Evolutionary conservation across 768 basidiomycete species (phyloP).

Genomic region (Nevesoporus exiguus): DNA sequence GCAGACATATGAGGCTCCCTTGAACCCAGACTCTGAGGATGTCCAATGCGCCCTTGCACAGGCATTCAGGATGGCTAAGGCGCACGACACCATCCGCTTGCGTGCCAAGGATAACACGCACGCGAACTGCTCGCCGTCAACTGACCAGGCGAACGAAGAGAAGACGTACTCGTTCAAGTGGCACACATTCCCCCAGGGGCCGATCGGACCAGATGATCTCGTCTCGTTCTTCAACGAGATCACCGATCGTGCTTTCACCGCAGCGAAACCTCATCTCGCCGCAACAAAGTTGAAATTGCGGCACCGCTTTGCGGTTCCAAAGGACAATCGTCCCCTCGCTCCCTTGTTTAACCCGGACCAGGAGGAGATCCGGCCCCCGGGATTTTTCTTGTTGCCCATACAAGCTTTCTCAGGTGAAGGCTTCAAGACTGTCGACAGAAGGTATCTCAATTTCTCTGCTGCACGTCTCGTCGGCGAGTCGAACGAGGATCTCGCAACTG

Average conservation of each 20-base stretch:
- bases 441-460: not conserved
- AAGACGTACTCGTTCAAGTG: not conserved
- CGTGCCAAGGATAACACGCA: not conserved
- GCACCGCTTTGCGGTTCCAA: not conserved
- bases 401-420: slow-evolving; percentile 6
- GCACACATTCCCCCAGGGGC: not conserved
- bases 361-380: slow-evolving; percentile 1
- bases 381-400: slow-evolving; percentile 14
- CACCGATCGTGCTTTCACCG: slow-evolving; percentile 1
- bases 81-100: not conserved
- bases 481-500: not conserved
- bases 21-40: not conserved
- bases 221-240: slow-evolving; percentile 7
- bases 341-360: not conserved
- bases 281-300: not conserved
- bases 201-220: not conserved
- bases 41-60: not conserved
- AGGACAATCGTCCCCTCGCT: not conserved
- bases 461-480: slow-evolving; percentile 5
- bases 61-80: not conserved
- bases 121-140: not conserved
- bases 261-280: not conserved
- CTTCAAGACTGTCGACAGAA: not conserved
- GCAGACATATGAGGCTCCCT: not conserved
- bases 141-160: not conserved